Evolutionary conservation across 768 basidiomycete species (phyloP).

Genomic region (Lactifluus volemus): DNA sequence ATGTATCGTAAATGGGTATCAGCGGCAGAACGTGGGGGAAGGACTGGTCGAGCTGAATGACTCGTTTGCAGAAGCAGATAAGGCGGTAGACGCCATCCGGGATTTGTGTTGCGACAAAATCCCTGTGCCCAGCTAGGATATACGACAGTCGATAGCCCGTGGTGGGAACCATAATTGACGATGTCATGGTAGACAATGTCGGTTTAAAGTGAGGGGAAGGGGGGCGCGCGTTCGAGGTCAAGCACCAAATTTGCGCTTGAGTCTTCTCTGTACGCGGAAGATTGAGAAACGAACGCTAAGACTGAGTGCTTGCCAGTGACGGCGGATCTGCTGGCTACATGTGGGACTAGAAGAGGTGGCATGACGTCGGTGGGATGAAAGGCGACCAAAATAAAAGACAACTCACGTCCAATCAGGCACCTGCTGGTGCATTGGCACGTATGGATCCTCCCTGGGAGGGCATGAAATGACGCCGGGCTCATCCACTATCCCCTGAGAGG

Average conservation of each 20-base stretch:
- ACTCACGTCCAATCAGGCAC: slow-evolving; percentile 20
- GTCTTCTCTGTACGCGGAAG: slow-evolving; percentile 41
- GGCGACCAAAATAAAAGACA: not conserved
- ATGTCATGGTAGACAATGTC: slow-evolving; percentile 8
- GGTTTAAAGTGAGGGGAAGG: not conserved
- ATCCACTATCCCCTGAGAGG: not conserved
- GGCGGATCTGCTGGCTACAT: slow-evolving; percentile 42
- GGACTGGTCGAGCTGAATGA: not conserved
- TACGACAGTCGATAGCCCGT: slow-evolving; percentile 12
- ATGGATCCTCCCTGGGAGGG: slow-evolving; percentile 8
- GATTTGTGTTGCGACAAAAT: not conserved
- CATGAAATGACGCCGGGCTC: not conserved
- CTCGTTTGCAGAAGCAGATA: not conserved
- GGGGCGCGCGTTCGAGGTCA: not conserved
- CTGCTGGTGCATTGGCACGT: slow-evolving; percentile 5
- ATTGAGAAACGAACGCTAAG: slow-evolving; percentile 49
- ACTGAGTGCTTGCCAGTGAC: slow-evolving; percentile 54
- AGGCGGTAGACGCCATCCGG: not conserved
- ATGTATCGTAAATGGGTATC: not conserved
- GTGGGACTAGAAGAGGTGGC: slow-evolving; percentile 37
- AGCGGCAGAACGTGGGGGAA: not conserved
- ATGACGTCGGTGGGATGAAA: not conserved
- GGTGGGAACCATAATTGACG: slow-evolving; percentile 15
- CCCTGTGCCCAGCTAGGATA: not conserved
- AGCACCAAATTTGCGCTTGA: slow-evolving; percentile 23